phyloP scores from a whole-genome alignment of 768 basidiomycete genomes.

The Tremella mesenterica region DNA sequence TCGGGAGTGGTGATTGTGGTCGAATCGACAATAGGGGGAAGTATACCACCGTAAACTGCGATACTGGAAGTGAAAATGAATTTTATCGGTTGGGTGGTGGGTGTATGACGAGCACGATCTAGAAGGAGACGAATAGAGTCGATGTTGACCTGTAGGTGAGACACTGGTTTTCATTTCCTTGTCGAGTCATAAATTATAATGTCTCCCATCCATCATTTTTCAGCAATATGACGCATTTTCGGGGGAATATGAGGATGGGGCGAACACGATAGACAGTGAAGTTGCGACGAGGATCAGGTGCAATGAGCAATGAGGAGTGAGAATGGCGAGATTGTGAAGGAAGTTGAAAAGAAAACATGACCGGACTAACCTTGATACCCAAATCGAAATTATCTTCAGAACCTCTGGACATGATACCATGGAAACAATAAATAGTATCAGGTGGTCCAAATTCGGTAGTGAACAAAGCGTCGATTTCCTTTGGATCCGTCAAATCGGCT shows the following conservation, averaged over 20 bases:
- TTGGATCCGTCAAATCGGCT: slow-evolving; percentile 37
- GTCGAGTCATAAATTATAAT: too few relatives aligned
- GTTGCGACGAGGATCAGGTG: too few relatives aligned
- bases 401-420: slow-evolving; percentile 44
- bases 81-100: slow-evolving; percentile 45
- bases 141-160: slow-evolving; percentile 51
- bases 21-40: slow-evolving; percentile 47
- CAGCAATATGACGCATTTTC: not conserved
- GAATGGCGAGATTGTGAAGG: too few relatives aligned
- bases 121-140: slow-evolving; percentile 52
- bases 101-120: slow-evolving; percentile 31
- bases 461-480: slow-evolving; percentile 36
- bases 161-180: too few relatives aligned
- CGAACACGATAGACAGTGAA: too few relatives aligned
- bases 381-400: slow-evolving; percentile 45
- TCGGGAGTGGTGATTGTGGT: slow-evolving; percentile 54
- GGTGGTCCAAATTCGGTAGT: slow-evolving; percentile 41
- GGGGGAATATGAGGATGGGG: too few relatives aligned
- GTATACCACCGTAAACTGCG: slow-evolving; percentile 56
- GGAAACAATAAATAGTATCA: slow-evolving; percentile 43
- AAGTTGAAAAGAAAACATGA: not conserved
- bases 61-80: slow-evolving; percentile 57
- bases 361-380: slow-evolving; percentile 36
- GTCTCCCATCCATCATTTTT: not conserved
- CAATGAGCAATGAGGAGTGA: too few relatives aligned